Base-by-base conservation (phyloP, 2,329 filamentous ascomycete genomes). In the Leptosphaerulina australis region DNA sequence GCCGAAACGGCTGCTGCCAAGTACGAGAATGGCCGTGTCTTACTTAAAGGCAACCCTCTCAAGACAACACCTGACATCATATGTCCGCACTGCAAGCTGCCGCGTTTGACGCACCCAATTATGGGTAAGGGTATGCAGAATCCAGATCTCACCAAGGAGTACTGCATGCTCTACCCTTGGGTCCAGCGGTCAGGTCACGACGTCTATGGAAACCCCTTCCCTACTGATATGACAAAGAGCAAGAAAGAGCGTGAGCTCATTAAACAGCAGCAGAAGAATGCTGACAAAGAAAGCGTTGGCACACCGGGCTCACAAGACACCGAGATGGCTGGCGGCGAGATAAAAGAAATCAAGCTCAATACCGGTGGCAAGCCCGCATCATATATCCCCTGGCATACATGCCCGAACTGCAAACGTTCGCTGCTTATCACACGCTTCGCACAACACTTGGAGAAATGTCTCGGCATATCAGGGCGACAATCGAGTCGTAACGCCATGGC, bases 131-230 rank as follows among this genome's bases (percentile, higher is more conserved):
- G 87, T 35, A 81, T 85, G 64, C 85, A 85, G 33, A 83, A 87
- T 50, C 88, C 88, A 0, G 75, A 78, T 30, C 73, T 78, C 10
- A 74, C 73, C 14, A 72, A 72, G 45, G 83, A 87, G 59, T 92
- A 91, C 78, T 93, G 89, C 80, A 90, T 89, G 73, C 85, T 86
- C 58, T 85, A 88, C 53, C 88, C 88, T 0, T 92, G 88, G 77
- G 88, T 90, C 53, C 84, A 89, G 60, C 86, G 88, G 68, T 79
- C 84, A 2, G 88, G 88, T 53, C 88, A 86, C 74, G 88, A 93
- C 71, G 90, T 92, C 58, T 91, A 91, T 72, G 88, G 88, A 40
- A 90, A 91, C 72, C 89, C 87, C 21, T 92, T 89, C 81, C 86
- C 89, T 11, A 85, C 85, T 14, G 86, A 87, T 17, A 82, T 87